Evolutionary conservation across 2,329 filamentous ascomycete species (phyloP), one percentile per base, ranked within the genome.

Genomic region (Decorospora gaudefroyi): DNA sequence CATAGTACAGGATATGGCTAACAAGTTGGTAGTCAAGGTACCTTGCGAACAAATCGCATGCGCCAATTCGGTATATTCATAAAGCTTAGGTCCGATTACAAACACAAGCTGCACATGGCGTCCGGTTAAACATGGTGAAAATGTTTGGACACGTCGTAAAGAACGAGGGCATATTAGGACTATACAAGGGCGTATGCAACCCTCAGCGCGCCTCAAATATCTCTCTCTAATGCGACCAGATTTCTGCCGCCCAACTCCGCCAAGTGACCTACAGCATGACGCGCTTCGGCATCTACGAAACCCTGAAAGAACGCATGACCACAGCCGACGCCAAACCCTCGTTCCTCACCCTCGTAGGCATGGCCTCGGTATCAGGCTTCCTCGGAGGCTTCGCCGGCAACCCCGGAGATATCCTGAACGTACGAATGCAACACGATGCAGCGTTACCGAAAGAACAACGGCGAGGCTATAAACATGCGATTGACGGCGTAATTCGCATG

Each of bases 361-460:
- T 97, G 72, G 89, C 92, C 39, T 86, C 84, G 16, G 74, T 83
- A 18, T 92, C 93, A 6, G 93, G 93, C 37, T 88, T 96, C 67
- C 72, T 95, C 2, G 93, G 93, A 51, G 93, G 93, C 35, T 75
- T 97, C 32, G 88, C 86, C 4, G 93, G 93, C 55, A 99, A 97
- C 74, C 90, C 91, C 2, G 92, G 91, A 55, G 93, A 99, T 69
- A 90, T 99, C 22, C 79, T 96, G 64, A 99, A 99, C 72, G 93
- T 99, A 35, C 89, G 93, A 56, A 99, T 99, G 93, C 93, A 99
- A 74, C 89, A 95, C 73, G 93, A 87, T 61, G 85, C 88, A 2
- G 84, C 90, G 0, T 82, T 96, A 1, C 87, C 90, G 0, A 63
- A 74, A 1, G 79, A 79, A 4, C 76, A 95, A 64, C 84, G 89